Evolutionary conservation across 352 stramenopile genomes (phyloP), one percentile per base, ranked within the genome.

Genomic region (Phytophthora tubulina): DNA sequence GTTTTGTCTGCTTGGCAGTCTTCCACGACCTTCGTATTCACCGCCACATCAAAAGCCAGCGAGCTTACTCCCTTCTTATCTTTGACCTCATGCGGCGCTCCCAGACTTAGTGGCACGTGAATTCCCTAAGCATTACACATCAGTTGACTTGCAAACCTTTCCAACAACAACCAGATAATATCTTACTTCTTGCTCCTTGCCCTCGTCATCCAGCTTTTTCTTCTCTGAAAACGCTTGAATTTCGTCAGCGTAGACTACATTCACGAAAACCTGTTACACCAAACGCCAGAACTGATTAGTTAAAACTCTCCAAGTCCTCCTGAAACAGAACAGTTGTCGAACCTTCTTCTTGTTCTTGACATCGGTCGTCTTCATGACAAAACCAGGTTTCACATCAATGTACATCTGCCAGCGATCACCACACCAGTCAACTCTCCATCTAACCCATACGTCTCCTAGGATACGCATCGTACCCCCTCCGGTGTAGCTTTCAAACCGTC

Each of bases 141-240:
- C 33, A 64, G 6, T 54, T 36, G 14, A 35, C 32, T 30, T n/a
- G 10, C n/a, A 17, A 31, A 46, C 38, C 6, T 38, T 45, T 32
- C 36, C 15, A 52, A 39, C 21, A 39, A 11, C 21, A 33, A 11
- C 15, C 13, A 63, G 4, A 32, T 48, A 5, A 13, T n/a, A 44
- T 1, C 41, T 50, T 54, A 92, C 86, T 65, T 94, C 84, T 74
- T 94, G 85, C 53, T 95, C 86, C 11, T 87, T 87, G 33, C 85
- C 87, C 21, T 94, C 59, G 3, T 90, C 85, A 44, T 94, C 78
- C 50, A 95, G 71, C 46, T 93, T 88, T 49, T 88, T 93, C 61
- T 91, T 86, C 69, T 93, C 76, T 6, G 88, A 94, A 61, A 94
- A 93, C 11, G 57, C 86, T 63, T 94, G 88, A 61, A 95, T 92